These are phyloP conservation scores for Auriculariales sp. DNA, from an alignment of 768 basidiomycete genomes.

Conservation along the genomic window DNA sequence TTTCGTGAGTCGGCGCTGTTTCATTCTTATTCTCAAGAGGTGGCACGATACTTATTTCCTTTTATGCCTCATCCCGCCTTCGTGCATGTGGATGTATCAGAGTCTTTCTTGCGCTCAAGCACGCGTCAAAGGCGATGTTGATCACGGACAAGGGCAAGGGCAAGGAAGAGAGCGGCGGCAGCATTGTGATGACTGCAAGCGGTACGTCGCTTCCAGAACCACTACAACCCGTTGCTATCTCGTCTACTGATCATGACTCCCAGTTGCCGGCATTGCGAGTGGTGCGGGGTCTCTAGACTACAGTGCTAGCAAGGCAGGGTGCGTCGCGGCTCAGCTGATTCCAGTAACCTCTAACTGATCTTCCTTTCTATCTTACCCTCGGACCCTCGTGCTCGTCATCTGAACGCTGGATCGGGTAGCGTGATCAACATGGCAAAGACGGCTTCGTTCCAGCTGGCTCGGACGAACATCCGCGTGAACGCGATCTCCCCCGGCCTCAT, in stretches of 20 bases:
- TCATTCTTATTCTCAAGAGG: no score
- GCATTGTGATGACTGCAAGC: slow-evolving; percentile 71
- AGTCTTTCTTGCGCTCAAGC: slow-evolving; percentile 80
- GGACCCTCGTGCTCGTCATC: neutral
- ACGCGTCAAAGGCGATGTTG: slow-evolving; percentile 74
- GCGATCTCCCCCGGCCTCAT: slow-evolving; percentile 88
- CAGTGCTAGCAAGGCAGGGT: slow-evolving; percentile 91
- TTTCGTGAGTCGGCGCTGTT: slow-evolving; percentile 37
- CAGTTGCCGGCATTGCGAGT: slow-evolving; percentile 71
- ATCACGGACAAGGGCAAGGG: slow-evolving; percentile 48
- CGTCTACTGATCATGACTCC: no score
- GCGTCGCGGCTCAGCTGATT: no score
- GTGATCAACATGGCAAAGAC: slow-evolving; percentile 85
- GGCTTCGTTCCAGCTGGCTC: slow-evolving; percentile 62
- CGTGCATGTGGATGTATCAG: slow-evolving; percentile 34
- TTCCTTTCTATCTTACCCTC: neutral
- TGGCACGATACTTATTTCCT: no score
- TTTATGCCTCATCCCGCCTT: no score
- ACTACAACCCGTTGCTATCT: no score
- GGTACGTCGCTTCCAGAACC: no score
- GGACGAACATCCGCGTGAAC: slow-evolving; percentile 77
- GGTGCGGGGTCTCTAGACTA: slow-evolving; percentile 77
- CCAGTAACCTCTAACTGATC: slow-evolving; percentile 16
- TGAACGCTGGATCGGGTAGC: no score
- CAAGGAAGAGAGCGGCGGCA: slow-evolving; percentile 66